Evolutionary conservation across 176 grass and related monocot genomes (phyloP), one percentile per base, ranked within the genome.

Genomic region (Zea luxurians): DNA sequence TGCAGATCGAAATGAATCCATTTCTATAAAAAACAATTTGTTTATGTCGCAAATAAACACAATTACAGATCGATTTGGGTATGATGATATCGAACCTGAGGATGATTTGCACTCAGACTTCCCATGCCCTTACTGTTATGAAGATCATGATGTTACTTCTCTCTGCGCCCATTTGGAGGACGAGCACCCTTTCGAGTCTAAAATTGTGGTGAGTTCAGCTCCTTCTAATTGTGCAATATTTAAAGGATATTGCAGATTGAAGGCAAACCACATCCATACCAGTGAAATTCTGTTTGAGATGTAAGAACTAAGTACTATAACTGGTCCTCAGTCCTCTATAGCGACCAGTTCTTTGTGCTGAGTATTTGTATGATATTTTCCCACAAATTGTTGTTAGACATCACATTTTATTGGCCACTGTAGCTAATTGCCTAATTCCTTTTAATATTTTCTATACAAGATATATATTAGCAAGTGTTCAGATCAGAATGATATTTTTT

Each of bases 71-170:
- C 78, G 79, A 38, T 82, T 64, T 13, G 87, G 84, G 11, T 77
- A 87, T 68, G 89, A 92, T 72, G 93, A 92, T 75, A 73, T 91
- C 37, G 89, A 95, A 79, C 80, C 75, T 72, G 92, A 91, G 13
- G 89, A 93, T 6, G 91, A 95, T 70, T 73, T 78, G 21, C 84
- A 66, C 18, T 82, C 84, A 4, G 89, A 95, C 38, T 87, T 83
- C 52, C 70, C 84, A 48, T 95, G 92, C 78, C 92, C 92, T 44
- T 91, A 95, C 75, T 95, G 92, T 84, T 95, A 89, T 50, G 92
- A 91, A 78, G 92, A 91, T 86, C 86, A 91, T 7, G 81, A 91
- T 18, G 84, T 87, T 79, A 77, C 84, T 68, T 89, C 92, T 40
- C 86, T 91, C 37, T 95, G 89, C 35, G 60, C 78, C 50, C 92